A percentile compares a stretch with the other conserved stretches of the same genome.
Conservation (phyloP, 2,329 filamentous ascomycete genomes). For the Passalora sequoiae region DNA sequence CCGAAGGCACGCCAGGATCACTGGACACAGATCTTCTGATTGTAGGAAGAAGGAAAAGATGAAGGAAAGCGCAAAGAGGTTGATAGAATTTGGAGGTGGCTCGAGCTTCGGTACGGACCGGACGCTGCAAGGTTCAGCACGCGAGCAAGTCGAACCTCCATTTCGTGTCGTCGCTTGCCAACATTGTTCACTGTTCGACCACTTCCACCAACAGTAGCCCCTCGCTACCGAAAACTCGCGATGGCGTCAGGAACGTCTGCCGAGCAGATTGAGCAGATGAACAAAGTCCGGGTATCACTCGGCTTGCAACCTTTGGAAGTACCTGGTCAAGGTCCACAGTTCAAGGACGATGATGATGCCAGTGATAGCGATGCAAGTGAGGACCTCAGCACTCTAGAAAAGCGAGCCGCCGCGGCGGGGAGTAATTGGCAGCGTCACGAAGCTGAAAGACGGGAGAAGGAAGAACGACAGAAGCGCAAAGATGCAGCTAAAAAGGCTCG, state of each 20-base stretch:
- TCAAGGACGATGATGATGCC: constrained; percentile 50
- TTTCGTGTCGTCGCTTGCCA: not conserved
- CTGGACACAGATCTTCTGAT: constrained; percentile 77
- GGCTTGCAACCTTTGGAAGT: constrained; percentile 87
- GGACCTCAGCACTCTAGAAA: constrained; percentile 75
- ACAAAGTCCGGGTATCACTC: constrained; percentile 82
- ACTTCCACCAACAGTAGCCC: too few species aligned
- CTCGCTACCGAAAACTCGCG: too few species aligned
- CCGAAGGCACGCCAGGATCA: constrained; percentile 57
- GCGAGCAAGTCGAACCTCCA: constrained; percentile 4
- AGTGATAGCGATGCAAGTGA: constrained; percentile 59
- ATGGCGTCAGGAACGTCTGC: constrained; percentile 34
- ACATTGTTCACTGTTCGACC: constrained; percentile 3
- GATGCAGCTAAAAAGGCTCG: constrained; percentile 81
- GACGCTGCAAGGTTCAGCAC: too few species aligned
- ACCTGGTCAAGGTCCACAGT: constrained; percentile 61
- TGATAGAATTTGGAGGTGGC: too few species aligned
- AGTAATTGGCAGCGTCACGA: constrained; percentile 68
- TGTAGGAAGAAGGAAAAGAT: constrained; percentile 41
- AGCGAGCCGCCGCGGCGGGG: constrained; percentile 64
- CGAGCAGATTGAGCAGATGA: constrained; percentile 84
- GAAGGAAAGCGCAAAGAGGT: constrained; percentile 15
- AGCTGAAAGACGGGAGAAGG: constrained; percentile 67
- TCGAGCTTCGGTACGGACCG: constrained; percentile 9
- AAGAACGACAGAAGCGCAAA: constrained; percentile 71